Conservation (phyloP, 495 filamentous ascomycete genomes). For the Aspergillus indologenus region DNA sequence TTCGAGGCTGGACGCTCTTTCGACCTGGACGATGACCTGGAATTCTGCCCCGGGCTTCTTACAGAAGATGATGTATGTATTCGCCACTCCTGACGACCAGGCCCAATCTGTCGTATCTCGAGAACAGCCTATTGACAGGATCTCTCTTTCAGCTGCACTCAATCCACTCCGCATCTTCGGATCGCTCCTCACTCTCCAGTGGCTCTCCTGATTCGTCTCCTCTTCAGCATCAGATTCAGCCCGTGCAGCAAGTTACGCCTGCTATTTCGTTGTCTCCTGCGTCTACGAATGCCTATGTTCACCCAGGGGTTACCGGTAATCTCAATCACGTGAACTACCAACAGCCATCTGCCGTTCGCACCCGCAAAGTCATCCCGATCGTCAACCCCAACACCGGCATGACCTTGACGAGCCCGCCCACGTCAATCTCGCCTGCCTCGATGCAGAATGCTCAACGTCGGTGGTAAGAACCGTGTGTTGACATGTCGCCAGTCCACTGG, state of each 20-base stretch:
- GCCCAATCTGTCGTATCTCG: background rate
- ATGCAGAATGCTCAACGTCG: conserved; percentile 71
- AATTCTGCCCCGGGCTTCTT: conserved; percentile 91
- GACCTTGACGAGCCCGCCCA: conserved; percentile 84
- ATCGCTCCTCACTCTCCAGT: conserved; percentile 90
- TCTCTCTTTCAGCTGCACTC: conserved; percentile 64
- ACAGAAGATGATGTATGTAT: conserved; percentile 93
- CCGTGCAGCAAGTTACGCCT: conserved; percentile 70
- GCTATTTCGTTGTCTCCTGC: conserved; percentile 78
- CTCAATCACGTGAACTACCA: conserved; percentile 69
- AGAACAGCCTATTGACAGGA: conserved; percentile 18
- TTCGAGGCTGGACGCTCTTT: conserved; percentile 94
- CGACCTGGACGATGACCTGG: conserved; percentile 93
- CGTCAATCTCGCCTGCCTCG: conserved; percentile 80
- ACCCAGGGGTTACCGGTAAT: conserved; percentile 50
- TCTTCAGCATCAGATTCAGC: conserved; percentile 72
- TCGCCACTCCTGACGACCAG: conserved; percentile 12
- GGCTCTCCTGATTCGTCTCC: conserved; percentile 93
- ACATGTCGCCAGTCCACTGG: conserved; percentile 29
- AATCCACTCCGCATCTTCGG: conserved; percentile 83
- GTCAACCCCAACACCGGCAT: conserved; percentile 93
- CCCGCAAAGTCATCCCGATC: conserved; percentile 95
- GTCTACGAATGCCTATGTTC: conserved; percentile 61
- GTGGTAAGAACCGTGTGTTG: conserved; percentile 48
- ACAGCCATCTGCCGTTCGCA: conserved; percentile 81